phyloP scores from a whole-genome alignment of 1,284 basidiomycete species.

The Cystobasidiaceae sp. region DNA sequence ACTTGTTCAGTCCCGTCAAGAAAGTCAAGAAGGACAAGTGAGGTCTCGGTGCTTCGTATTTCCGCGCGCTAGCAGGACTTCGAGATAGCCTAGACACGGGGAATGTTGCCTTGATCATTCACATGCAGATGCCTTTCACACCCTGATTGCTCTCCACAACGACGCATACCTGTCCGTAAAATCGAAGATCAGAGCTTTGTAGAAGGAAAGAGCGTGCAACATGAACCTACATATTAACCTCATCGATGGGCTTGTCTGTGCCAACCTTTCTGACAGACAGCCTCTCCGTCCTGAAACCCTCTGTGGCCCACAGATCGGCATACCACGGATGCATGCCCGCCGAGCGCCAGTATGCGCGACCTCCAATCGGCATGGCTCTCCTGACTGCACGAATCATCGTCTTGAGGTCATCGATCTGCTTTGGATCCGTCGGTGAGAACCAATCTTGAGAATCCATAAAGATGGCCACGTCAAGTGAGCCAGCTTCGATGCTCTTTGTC shows the following conservation, averaged over 20 bases:
- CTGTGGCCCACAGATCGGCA: conserved; percentile 54
- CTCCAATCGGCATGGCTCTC: conserved; percentile 59
- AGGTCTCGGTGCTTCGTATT: no score
- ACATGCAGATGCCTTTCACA: no score
- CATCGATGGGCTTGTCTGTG: conserved; percentile 53
- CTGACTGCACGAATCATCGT: conserved; percentile 54
- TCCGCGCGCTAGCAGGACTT: no score
- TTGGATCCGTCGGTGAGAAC: conserved; percentile 50
- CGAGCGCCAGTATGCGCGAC: conserved; percentile 65
- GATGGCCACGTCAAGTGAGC: conserved; percentile 60
- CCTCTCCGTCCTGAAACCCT: conserved; percentile 54
- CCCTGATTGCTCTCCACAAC: conserved; percentile 47
- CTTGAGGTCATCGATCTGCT: conserved; percentile 42
- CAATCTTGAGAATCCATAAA: conserved; percentile 63
- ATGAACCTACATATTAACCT: conserved; percentile 61
- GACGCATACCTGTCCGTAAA: conserved; percentile 47
- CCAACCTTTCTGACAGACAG: conserved; percentile 51
- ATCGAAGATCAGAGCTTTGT: no score
- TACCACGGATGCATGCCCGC: conserved; percentile 73
- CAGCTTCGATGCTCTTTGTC: conserved; percentile 55
- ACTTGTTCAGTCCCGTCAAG: no score
- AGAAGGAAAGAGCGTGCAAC: no score
- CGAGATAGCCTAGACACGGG: no score
- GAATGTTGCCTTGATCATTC: no score
- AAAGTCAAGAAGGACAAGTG: no score